A percentile compares a stretch with the other conserved stretches of the same genome.
Evolutionary conservation across 768 basidiomycete species (phyloP).

Genomic region (Steccherinum ochraceum): DNA sequence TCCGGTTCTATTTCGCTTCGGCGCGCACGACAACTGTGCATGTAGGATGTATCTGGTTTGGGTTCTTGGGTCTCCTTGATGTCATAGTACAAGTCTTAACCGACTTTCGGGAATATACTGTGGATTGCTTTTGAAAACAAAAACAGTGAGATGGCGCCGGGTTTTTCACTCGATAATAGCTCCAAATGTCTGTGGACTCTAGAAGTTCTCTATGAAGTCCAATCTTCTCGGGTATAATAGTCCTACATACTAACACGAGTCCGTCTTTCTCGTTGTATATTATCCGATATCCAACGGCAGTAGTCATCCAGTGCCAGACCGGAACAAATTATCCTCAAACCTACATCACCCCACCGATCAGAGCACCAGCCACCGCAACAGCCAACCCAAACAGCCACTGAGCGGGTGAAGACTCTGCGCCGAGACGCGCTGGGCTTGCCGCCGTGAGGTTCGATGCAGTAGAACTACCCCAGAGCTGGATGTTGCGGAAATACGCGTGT

Average conservation of each 20-base stretch:
- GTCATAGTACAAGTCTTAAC: not conserved
- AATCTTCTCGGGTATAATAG: no score
- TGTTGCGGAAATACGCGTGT: slow-evolving; percentile 73
- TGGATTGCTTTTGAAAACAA: not conserved
- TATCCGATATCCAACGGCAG: no score
- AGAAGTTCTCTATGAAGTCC: no score
- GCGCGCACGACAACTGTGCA: no score
- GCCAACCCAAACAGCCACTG: not conserved
- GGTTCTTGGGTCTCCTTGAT: not conserved
- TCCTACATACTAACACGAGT: no score
- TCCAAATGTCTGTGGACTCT: no score
- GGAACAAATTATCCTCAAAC: no score
- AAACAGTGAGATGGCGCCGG: slow-evolving; percentile 20
- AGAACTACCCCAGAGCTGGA: slow-evolving; percentile 56
- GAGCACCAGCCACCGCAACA: not conserved
- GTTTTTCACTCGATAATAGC: no score
- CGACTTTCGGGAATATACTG: not conserved
- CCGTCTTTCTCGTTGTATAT: no score
- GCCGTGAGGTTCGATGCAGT: slow-evolving; percentile 37
- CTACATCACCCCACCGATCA: not conserved
- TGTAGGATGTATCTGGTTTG: not conserved
- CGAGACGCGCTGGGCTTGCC: not conserved
- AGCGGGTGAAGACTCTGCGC: not conserved
- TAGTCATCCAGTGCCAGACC: no score
- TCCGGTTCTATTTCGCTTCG: no score